Conservation (phyloP, 371 early-diverging fungal genomes). For the Phascolomyces articulosus region DNA sequence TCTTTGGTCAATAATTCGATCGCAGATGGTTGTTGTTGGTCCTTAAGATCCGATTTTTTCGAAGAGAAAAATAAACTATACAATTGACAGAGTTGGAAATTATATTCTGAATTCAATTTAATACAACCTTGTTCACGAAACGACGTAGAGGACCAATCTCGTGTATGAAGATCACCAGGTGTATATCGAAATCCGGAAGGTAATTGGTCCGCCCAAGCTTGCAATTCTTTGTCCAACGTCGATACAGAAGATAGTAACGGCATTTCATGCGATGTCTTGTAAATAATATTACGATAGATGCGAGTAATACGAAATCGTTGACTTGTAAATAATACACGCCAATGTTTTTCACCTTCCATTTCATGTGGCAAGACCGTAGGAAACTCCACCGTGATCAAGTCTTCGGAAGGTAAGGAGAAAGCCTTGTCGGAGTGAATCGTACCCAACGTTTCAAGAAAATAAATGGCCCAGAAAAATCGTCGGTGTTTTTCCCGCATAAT, state of each 20-base stretch:
- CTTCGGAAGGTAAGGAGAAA: constrained; percentile 25
- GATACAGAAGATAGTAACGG: constrained; percentile 27
- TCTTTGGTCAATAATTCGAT: constrained; percentile 23
- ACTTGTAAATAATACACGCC: constrained; percentile 24
- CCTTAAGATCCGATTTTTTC: constrained; percentile 1
- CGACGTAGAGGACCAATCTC: constrained; percentile 23
- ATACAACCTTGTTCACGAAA: constrained; percentile 40
- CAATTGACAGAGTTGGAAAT: constrained; percentile 32
- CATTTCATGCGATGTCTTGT: constrained; percentile 14
- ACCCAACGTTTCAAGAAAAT: constrained; percentile 43
- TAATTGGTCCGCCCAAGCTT: constrained; percentile 23
- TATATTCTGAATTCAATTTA: constrained; percentile 33
- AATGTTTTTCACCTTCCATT: constrained; percentile 19
- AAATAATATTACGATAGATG: constrained; percentile 30
- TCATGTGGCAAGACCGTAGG: constrained; percentile 26
- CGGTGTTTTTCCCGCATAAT: constrained; percentile 28
- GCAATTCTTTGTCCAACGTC: constrained; percentile 22
- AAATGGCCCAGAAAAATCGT: constrained; percentile 39
- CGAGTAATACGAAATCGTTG: constrained; percentile 30
- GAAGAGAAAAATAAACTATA: constrained; percentile 28
- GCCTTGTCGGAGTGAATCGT: constrained; percentile 29
- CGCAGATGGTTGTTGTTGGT: constrained; percentile 16
- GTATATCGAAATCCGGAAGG: constrained; percentile 27
- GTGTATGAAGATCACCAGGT: constrained; percentile 11
- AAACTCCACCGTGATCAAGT: constrained; percentile 16